phyloP scores from a whole-genome alignment of 192 early-diverging fungal species.

The Cetraspora pellucida region DNA sequence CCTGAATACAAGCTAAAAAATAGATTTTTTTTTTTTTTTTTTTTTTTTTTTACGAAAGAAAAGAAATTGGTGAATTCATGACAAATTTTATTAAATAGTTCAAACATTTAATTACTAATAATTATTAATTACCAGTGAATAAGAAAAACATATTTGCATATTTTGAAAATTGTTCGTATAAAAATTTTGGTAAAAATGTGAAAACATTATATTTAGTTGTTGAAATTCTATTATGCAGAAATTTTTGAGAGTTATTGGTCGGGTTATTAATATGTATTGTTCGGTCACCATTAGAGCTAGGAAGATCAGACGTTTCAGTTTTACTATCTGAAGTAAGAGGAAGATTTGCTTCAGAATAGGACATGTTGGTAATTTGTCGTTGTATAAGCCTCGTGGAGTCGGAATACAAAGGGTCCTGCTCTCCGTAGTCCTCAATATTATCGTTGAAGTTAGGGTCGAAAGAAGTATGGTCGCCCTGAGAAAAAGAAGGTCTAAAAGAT shows the following conservation, averaged over 20 bases:
- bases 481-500: constrained; percentile 28
- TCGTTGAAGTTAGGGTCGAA: constrained; percentile 32
- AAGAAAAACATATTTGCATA: constrained; percentile 99
- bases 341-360: constrained; percentile 49
- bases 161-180: constrained; percentile 97
- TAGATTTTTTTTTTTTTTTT: too few relatives aligned
- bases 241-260: constrained; percentile 81
- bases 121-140: constrained; percentile 68
- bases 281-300: constrained; percentile 47
- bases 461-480: neutral
- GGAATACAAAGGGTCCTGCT: constrained; percentile 24
- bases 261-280: constrained; percentile 89
- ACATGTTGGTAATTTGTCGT: constrained; percentile 39
- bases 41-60: constrained; percentile 1
- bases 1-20: constrained; percentile 31
- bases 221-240: constrained; percentile 88
- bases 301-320: neutral
- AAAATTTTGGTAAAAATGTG: constrained; percentile 95
- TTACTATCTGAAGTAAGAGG: constrained; percentile 39
- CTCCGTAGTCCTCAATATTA: constrained; percentile 12
- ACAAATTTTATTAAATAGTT: neutral
- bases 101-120: neutral
- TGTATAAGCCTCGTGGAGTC: constrained; percentile 15
- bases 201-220: constrained; percentile 94
- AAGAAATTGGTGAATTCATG: neutral